Evolutionary conservation across 148 eudicot genomes (phyloP).

Genomic region (Rhododendron kiyosumense): DNA sequence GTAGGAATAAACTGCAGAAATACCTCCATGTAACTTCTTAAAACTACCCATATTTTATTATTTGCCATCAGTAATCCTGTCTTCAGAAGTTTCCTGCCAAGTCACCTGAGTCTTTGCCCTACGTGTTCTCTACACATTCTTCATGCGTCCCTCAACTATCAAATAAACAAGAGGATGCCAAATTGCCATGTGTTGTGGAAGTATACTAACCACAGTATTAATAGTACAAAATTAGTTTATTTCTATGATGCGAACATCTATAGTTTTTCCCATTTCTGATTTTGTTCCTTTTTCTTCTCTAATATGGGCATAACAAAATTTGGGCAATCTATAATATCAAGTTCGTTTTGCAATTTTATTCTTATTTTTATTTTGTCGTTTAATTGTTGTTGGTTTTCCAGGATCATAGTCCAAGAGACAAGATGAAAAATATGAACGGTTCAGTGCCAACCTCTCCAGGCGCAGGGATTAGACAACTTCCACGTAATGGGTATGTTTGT

Average conservation of each 20-base stretch:
- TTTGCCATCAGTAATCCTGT: neutral
- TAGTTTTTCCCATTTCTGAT: neutral
- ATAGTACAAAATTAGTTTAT: neutral
- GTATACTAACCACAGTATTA: neutral
- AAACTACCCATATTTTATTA: neutral
- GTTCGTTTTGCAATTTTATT: neutral
- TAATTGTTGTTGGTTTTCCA: slow-evolving; percentile 9
- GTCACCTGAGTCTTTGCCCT: neutral
- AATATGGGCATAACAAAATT: no score
- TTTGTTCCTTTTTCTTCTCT: neutral
- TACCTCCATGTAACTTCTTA: neutral
- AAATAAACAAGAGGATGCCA: neutral
- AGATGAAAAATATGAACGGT: slow-evolving; percentile 19
- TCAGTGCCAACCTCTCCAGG: slow-evolving; percentile 26
- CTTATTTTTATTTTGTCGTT: neutral
- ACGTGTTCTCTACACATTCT: neutral
- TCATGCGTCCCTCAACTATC: neutral
- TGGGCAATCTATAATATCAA: neutral
- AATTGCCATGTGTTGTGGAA: neutral
- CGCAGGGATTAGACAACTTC: slow-evolving; percentile 21
- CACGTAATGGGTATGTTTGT: slow-evolving; percentile 28
- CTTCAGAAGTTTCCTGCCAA: neutral
- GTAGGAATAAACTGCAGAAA: neutral
- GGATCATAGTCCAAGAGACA: slow-evolving; percentile 48
- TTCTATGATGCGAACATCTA: neutral